Evolutionary conservation across 164 flowering plant genomes (phyloP).

Genomic region (Berberis vulgaris): DNA sequence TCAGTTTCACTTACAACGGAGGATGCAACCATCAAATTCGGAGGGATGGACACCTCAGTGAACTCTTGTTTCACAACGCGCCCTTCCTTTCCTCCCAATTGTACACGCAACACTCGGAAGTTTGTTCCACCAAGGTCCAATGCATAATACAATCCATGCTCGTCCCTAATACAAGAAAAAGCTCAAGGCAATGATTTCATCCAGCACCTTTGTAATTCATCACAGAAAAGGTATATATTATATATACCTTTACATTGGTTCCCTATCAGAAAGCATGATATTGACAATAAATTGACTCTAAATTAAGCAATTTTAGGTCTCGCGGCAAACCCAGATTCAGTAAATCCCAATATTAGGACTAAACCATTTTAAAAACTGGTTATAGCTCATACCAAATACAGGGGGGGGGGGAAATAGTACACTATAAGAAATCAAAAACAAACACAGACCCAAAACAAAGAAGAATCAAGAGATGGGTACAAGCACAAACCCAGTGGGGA

Average conservation of each 20-base stretch:
- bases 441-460: background rate
- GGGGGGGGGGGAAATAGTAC: no score
- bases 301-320: background rate
- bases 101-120: slow-evolving; percentile 78
- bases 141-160: slow-evolving; percentile 80
- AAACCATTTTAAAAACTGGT: background rate
- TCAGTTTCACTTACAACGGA: slow-evolving; percentile 46
- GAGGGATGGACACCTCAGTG: slow-evolving; percentile 88
- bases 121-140: slow-evolving; percentile 97
- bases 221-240: background rate
- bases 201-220: background rate
- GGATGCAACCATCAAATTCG: slow-evolving; percentile 70
- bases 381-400: background rate
- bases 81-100: slow-evolving; percentile 62
- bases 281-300: no score
- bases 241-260: background rate
- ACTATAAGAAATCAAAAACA: background rate
- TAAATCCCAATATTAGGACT: no score
- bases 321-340: background rate
- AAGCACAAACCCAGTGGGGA: slow-evolving; percentile 1
- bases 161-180: slow-evolving; percentile 44
- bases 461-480: background rate
- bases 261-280: no score
- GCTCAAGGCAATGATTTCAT: background rate
- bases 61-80: slow-evolving; percentile 62